These are phyloP conservation scores for Colletotrichum magnum DNA, from an alignment of 2,329 filamentous ascomycete genomes.

Conservation along the genomic window DNA sequence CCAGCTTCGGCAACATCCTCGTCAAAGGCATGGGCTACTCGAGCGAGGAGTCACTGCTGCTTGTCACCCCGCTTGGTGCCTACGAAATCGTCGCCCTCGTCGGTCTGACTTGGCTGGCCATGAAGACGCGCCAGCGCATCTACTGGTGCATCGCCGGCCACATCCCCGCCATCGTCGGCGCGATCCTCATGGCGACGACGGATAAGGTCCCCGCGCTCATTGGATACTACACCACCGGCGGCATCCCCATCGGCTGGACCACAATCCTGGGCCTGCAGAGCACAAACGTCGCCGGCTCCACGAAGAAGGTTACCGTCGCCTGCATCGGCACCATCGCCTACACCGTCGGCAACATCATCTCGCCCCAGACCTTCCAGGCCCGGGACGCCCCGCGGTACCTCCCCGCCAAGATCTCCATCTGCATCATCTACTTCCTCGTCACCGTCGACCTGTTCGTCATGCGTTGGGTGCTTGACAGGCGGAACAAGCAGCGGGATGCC, in stretches of 20 bases:
- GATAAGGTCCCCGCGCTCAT: conserved; percentile 69
- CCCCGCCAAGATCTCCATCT: conserved; percentile 68
- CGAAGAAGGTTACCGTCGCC: conserved; percentile 73
- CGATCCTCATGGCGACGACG: conserved; percentile 40
- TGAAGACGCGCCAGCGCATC: conserved; percentile 54
- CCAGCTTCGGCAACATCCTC: conserved; percentile 58
- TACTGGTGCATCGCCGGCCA: conserved; percentile 41
- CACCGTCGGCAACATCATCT: conserved; percentile 69
- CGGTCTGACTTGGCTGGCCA: conserved; percentile 42
- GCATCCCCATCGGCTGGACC: conserved; percentile 67
- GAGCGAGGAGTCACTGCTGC: conserved; percentile 72
- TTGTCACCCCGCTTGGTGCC: conserved; percentile 75
- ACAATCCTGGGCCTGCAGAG: conserved; percentile 42
- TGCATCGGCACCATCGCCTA: conserved; percentile 70
- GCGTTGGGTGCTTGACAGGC: conserved; percentile 53
- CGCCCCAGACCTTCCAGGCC: conserved; percentile 68
- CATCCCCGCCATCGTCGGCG: conserved; percentile 53
- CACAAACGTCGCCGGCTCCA: conserved; percentile 48
- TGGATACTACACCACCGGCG: conserved; percentile 76
- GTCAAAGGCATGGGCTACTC: conserved; percentile 74
- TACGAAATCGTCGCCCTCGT: conserved; percentile 74
- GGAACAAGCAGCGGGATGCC: conserved; percentile 43
- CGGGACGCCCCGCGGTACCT: conserved; percentile 65
- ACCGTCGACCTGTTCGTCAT: conserved; percentile 58
- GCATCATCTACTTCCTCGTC: conserved; percentile 69